Percentiles rank a stretch among this genome's conserved stretches.
Evolutionary conservation across 139 green algal species (phyloP).

Genomic region (Chlorella sp.): DNA sequence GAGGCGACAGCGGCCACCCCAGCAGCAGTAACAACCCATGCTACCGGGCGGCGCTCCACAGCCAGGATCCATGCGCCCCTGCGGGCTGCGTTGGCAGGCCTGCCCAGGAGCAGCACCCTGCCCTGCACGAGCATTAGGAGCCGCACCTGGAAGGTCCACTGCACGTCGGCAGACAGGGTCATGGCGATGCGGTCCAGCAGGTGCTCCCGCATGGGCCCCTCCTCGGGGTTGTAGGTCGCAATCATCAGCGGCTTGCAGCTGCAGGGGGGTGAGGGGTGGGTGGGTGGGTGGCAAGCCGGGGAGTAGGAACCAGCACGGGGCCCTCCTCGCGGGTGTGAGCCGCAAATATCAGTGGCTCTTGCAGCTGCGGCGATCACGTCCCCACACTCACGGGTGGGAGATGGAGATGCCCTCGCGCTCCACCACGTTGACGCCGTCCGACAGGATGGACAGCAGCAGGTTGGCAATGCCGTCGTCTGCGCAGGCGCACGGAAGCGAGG

Average conservation of each 20-base stretch:
- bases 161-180: slow-evolving; percentile 87
- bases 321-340: too few relatives aligned
- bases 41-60: too few relatives aligned
- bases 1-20: too few relatives aligned
- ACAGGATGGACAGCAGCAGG: slow-evolving; percentile 95
- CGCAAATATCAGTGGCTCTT: neutral
- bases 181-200: slow-evolving; percentile 98
- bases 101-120: too few relatives aligned
- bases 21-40: too few relatives aligned
- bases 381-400: slow-evolving; percentile 85
- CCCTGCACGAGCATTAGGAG: too few relatives aligned
- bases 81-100: too few relatives aligned
- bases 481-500: neutral
- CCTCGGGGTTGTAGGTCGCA: slow-evolving; percentile 98
- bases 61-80: too few relatives aligned
- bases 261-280: neutral
- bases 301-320: too few relatives aligned
- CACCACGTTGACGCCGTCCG: slow-evolving; percentile 95
- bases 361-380: neutral
- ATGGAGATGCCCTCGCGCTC: slow-evolving; percentile 98
- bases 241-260: slow-evolving; percentile 96
- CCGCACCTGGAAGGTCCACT: slow-evolving; percentile 60
- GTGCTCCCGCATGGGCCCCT: slow-evolving; percentile 95
- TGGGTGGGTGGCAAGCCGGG: neutral
- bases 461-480: slow-evolving; percentile 97